phyloP scores from a whole-genome alignment of 129 eudicot genomes.

The Flaveria bidentis region DNA sequence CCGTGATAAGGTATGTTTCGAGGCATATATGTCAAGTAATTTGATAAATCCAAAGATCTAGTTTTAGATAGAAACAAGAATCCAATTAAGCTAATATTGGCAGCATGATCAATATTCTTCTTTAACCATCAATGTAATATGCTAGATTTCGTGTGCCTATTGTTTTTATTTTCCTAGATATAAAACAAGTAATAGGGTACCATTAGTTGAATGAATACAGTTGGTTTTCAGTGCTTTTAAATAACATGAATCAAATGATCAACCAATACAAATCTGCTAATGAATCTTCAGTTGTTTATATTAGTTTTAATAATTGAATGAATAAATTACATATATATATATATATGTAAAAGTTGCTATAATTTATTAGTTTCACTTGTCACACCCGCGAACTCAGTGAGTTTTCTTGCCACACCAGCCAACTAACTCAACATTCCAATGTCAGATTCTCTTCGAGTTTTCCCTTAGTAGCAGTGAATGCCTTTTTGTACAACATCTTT shows the following conservation, averaged over 20 bases:
- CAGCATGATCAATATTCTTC: constrained; percentile 23
- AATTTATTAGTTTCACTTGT: too few relatives aligned
- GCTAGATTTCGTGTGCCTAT: constrained; percentile 11
- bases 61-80: constrained; percentile 29
- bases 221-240: background rate
- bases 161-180: background rate
- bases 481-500: too few relatives aligned
- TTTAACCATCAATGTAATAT: constrained; percentile 6
- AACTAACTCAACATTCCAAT: too few relatives aligned
- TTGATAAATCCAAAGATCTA: constrained; percentile 36
- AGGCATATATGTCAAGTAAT: constrained; percentile 37
- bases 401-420: too few relatives aligned
- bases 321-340: too few relatives aligned
- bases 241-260: constrained; percentile 9
- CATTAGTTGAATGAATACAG: background rate
- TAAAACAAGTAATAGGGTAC: background rate
- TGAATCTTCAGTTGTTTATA: background rate
- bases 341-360: too few relatives aligned
- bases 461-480: too few relatives aligned
- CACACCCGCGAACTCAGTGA: too few relatives aligned
- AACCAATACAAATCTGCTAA: background rate
- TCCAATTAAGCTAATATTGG: constrained; percentile 17
- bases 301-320: too few relatives aligned
- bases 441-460: too few relatives aligned
- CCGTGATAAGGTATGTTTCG: constrained; percentile 23